Base-by-base conservation (phyloP, 768 basidiomycete species). In the Coprinopsis marcescibilis region DNA sequence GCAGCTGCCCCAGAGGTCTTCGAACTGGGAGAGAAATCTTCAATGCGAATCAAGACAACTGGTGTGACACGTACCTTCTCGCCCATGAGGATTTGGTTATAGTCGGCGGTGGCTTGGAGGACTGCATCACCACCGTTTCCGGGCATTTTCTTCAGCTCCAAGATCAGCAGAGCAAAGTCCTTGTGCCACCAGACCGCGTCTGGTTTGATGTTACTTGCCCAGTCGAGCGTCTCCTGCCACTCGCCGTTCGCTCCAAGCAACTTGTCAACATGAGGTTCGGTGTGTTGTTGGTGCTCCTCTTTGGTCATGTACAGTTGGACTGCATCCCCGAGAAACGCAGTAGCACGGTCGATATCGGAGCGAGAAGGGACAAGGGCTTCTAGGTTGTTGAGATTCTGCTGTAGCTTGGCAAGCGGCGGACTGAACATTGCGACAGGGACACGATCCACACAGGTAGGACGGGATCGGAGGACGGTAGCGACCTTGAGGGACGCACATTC, bases 381-480 rank as follows among this genome's bases (percentile, higher is more conserved):
- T 4, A n/a, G n/a, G n/a, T 23, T 34, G 19, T 34, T 19, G 4
- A 45, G 13, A 4, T 19, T 13, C 20, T 24, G 7, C 20, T 45
- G 30, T n/a, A 45, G 30, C 7, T 34, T 15, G 15, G 30, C 43
- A 19, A 45, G 43, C 11, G 43, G 15, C 4, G 3, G 5, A 20
- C 20, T 45, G 43, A 21, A 45, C 20, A 45, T 21, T 29, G 43
- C 43, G 7, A 35, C 43, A 23, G 43, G 32, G 17, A 45, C 17
- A 4, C 35, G 43, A 13, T 45, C 35, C 13, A 17, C 10, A 45
- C 35, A 45, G 8, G 30, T 20, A 10, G 19, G 15, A 15, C 26
- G 12, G 12, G n/a, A 23, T 23, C 20, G 13, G 32, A 34, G 13
- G 20, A 45, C 14, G 4, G 43, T 6, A 10, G 13, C 35, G 17